Base-by-base conservation (phyloP, 768 basidiomycete genomes). In the Exidia glandulosa region DNA sequence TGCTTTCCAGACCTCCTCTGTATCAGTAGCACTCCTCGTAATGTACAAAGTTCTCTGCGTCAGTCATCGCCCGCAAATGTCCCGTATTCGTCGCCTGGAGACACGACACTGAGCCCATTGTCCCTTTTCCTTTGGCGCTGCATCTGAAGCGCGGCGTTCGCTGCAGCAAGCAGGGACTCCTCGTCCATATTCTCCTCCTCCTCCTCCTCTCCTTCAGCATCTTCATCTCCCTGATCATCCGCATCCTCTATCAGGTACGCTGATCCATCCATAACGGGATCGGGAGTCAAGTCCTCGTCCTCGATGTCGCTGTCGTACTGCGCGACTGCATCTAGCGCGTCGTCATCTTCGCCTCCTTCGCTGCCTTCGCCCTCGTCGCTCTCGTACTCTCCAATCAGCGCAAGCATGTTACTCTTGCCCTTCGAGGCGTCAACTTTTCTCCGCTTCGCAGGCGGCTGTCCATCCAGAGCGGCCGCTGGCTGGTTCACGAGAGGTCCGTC, bases 331-430 rank as follows among this genome's bases (percentile, higher is more conserved):
- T 70, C 70, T 57, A 84, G 63, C 31, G 71, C 79, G 59, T 69
- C 75, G 41, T 59, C 63, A 4, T 60, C 57, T 34, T 65, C 66
- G 52, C 67, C 69, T 33, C 68, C 66, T 12, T 68, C 69, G 32
- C 67, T 69, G 19, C 67, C 74, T 23, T 67, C 74, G 48, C 74
- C 76, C 14, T 74, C 75, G 13, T 75, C 70, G 52, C 83, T 87
- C 25, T 79, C 82, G 66, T 88, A 88, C 1, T 74, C 85, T 10
- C 77, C 81, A 16, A 87, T 62, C 57, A 87, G 66, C n/a, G 75
- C 83, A 2, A 68, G 73, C 27, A 90, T 83, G 10, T 81, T 77
- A 61, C 76, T 75, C 66, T 77, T 79, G 25, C 82, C 83, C 30
- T 75, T 80, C 57, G 74, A 75, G 58, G 68, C 67, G 61, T 80